Base-by-base conservation (phyloP, 768 basidiomycete genomes). In the Boletus rubescentipes region DNA sequence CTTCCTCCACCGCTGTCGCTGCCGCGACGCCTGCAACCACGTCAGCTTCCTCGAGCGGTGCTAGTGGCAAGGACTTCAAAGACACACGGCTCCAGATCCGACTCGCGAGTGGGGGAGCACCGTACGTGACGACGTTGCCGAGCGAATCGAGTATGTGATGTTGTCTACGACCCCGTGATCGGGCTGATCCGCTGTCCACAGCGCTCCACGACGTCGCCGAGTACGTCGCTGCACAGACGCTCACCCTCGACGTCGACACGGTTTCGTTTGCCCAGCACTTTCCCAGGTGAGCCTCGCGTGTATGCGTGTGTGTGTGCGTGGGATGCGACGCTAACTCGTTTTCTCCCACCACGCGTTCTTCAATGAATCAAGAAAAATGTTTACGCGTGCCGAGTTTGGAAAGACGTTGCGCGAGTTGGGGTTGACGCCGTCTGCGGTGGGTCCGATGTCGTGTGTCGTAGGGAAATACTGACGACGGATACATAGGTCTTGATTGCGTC, bases 21-120 rank as follows among this genome's bases (percentile, higher is more conserved):
- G 16, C 43, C 5, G 7, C 23, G 23, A 20, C 38, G 5, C 59
- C 77, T 3, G 54, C 78, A 0, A 61, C 73, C 0, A 59, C 77
- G 0, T 57, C 76, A 0, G 35, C 64, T 1, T 54, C 75, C 34
- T 67, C 77, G 9, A 36, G 43, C n/a, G 72, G 76, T 5, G 71
- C 78, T 2, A 64, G 75, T 18, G 84, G 89, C 20, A 86, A 82
- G 60, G 92, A 96, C 49, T 93, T 87, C 67, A 85, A 85, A 48
- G 87, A 93, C 63, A 94, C 96, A 3, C 76, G 96, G 53, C 75
- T 98, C 47, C 96, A 96, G 73, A 93, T 97, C 54, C 83, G 96
- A 23, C 73, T 97, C 67, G 83, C 89, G 16, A 83, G 80, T 6
- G 93, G 93, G 10, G 71, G 69, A 0, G 87, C 90, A 57, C 93